Evolutionary conservation across 768 basidiomycete species (phyloP).

Genomic region (Cantharellus anzutake): DNA sequence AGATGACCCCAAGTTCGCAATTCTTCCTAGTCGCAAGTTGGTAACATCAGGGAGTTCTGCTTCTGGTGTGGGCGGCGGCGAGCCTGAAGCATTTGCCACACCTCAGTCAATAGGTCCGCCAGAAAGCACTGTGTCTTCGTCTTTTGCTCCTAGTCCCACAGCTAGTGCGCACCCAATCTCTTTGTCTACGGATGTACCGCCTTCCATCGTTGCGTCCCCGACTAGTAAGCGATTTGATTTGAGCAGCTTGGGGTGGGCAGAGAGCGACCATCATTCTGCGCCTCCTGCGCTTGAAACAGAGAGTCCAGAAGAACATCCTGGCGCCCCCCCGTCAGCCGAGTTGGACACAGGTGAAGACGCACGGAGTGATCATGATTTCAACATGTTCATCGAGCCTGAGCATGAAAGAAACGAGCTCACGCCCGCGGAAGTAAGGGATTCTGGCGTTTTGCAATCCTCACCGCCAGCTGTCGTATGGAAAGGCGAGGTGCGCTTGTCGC

Average conservation of each 20-base stretch:
- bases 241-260: not conserved
- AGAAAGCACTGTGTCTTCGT: no score
- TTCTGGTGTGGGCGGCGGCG: no score
- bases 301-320: not conserved
- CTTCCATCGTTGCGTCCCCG: not conserved
- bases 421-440: no score
- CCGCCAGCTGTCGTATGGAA: slow-evolving; percentile 45
- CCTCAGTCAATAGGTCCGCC: no score
- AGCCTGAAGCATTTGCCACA: no score
- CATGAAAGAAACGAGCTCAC: slow-evolving; percentile 20
- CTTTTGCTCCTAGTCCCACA: no score
- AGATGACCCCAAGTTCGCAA: no score
- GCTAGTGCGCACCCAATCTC: no score
- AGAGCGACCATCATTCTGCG: not conserved
- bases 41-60: no score
- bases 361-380: slow-evolving; percentile 58
- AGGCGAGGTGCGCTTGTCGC: slow-evolving; percentile 40
- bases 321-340: not conserved
- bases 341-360: not conserved
- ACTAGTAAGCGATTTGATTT: not conserved
- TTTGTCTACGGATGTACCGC: no score
- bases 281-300: not conserved
- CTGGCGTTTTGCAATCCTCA: slow-evolving; percentile 18
- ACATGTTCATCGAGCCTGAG: slow-evolving; percentile 59
- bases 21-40: no score